Conservation (phyloP, 2,329 filamentous ascomycete species). For the Ascomycota sp. region DNA sequence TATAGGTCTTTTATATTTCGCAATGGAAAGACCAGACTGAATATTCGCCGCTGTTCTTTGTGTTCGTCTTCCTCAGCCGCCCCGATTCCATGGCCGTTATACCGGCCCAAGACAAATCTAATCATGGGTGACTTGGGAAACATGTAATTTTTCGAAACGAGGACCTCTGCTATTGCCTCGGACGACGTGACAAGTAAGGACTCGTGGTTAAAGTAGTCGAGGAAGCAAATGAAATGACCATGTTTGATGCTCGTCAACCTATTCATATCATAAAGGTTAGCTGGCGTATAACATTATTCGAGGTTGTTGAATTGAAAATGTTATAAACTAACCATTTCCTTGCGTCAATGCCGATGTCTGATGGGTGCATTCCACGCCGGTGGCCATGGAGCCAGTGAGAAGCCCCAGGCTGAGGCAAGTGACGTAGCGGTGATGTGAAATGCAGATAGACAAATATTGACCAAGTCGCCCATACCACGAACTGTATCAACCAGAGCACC, state of each 20-base stretch:
- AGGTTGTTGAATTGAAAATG: no score
- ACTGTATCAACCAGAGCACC: slow-evolving; percentile 14
- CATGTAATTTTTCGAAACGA: slow-evolving; percentile 44
- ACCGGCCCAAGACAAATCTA: slow-evolving; percentile 61
- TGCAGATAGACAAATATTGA: slow-evolving; percentile 24
- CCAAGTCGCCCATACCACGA: slow-evolving; percentile 17
- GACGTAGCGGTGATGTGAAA: slow-evolving; percentile 25
- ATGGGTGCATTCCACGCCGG: slow-evolving; percentile 5
- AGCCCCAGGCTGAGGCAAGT: slow-evolving; percentile 23
- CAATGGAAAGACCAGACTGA: slow-evolving; percentile 13
- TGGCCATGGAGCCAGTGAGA: slow-evolving; percentile 27
- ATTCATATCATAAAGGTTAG: slow-evolving; percentile 1
- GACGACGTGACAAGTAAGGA: slow-evolving; percentile 34
- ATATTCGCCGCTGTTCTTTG: slow-evolving; percentile 11
- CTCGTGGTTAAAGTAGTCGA: slow-evolving; percentile 36
- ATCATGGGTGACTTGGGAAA: slow-evolving; percentile 34
- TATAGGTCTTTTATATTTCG: slow-evolving; percentile 13
- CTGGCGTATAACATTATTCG: no score
- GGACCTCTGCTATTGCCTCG: slow-evolving; percentile 41
- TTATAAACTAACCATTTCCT: background rate
- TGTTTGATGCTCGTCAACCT: slow-evolving; percentile 40
- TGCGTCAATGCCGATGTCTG: background rate
- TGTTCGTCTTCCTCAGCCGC: slow-evolving; percentile 14
- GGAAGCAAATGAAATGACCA: slow-evolving; percentile 43
- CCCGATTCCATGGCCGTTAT: slow-evolving; percentile 29